Conservation (phyloP, 2,329 filamentous ascomycete species). For the Sclerotinia trifoliorum region DNA sequence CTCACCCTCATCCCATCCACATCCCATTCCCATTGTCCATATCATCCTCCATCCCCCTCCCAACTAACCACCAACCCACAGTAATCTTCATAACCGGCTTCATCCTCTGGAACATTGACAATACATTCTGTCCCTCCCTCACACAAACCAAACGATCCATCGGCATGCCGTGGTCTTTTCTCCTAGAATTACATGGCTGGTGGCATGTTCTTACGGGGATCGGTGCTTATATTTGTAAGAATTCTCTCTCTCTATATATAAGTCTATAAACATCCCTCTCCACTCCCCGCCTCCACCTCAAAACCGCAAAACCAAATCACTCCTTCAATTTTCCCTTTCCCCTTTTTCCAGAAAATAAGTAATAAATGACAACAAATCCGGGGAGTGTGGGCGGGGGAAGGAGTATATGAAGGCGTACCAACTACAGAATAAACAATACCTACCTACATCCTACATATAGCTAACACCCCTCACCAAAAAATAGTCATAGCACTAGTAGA, state of each 20-base stretch:
- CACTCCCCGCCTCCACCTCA: background rate
- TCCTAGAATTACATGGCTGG: constrained; percentile 62
- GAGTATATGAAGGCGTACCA: too few relatives aligned
- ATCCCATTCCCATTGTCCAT: too few relatives aligned
- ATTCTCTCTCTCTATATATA: background rate
- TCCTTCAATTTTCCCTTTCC: background rate
- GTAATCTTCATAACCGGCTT: constrained; percentile 48
- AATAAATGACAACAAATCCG: too few relatives aligned
- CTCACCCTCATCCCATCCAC: background rate
- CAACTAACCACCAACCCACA: constrained; percentile 2
- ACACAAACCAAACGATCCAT: constrained; percentile 46
- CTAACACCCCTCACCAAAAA: too few relatives aligned
- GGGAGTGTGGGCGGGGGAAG: too few relatives aligned
- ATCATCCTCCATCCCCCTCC: too few relatives aligned
- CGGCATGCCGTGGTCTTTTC: constrained; percentile 55
- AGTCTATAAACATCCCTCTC: background rate
- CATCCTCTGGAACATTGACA: constrained; percentile 57
- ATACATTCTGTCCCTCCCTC: constrained; percentile 51
- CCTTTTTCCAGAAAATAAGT: background rate
- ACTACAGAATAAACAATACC: too few relatives aligned
- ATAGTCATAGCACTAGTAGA: constrained; percentile 40
- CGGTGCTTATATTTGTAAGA: constrained; percentile 45
- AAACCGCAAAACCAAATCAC: background rate
- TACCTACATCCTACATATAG: too few relatives aligned
- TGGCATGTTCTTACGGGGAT: constrained; percentile 62